These are phyloP conservation scores for Santalum album DNA, from an alignment of 164 flowering plant genomes.

Conservation along the genomic window DNA sequence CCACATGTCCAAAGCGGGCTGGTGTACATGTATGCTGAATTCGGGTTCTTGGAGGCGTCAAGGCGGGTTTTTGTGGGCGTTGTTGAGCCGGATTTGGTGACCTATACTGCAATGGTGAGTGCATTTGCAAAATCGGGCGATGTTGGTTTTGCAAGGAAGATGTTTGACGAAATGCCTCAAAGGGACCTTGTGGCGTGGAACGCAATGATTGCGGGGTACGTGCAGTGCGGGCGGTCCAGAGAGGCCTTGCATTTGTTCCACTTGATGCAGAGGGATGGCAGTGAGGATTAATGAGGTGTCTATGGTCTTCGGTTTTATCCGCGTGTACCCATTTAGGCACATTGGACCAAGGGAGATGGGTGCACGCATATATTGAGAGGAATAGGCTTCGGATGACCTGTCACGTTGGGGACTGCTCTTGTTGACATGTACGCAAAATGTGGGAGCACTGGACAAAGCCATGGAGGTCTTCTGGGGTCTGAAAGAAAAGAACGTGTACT, in stretches of 20 bases:
- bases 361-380: slow-evolving; percentile 35
- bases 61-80: slow-evolving; percentile 18
- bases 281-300: slow-evolving; percentile 37
- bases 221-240: slow-evolving; percentile 31
- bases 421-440: slow-evolving; percentile 51
- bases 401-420: slow-evolving; percentile 43
- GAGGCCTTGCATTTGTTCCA: slow-evolving; percentile 40
- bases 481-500: slow-evolving; percentile 45
- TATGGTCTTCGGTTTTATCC: slow-evolving; percentile 41
- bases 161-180: slow-evolving; percentile 52
- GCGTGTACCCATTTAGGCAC: slow-evolving; percentile 52
- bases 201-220: slow-evolving; percentile 50
- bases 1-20: slow-evolving; percentile 48
- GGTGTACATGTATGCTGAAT: slow-evolving; percentile 35
- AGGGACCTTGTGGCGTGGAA: slow-evolving; percentile 41
- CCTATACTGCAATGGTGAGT: slow-evolving; percentile 39
- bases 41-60: slow-evolving; percentile 26
- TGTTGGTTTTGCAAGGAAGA: slow-evolving; percentile 24
- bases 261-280: slow-evolving; percentile 38
- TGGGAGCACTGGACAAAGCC: slow-evolving; percentile 35
- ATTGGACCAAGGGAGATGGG: slow-evolving; percentile 53
- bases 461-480: slow-evolving; percentile 51
- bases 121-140: slow-evolving; percentile 37
- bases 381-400: slow-evolving; percentile 26
- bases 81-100: slow-evolving; percentile 36